These are phyloP conservation scores for Daucus carota DNA, from an alignment of 129 eudicot species.

Conservation along the genomic window DNA sequence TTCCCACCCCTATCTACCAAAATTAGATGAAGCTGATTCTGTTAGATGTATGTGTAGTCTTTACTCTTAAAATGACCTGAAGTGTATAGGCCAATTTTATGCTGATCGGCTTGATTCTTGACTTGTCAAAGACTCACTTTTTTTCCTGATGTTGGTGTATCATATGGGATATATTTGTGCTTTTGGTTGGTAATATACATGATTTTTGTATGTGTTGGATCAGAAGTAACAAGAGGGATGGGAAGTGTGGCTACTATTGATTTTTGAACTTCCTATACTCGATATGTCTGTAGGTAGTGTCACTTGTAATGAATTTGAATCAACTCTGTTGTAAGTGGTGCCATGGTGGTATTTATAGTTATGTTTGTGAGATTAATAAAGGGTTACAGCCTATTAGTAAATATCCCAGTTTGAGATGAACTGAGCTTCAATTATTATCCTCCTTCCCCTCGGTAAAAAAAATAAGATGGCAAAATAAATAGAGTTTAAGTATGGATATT, in stretches of 20 bases:
- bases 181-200: not conserved
- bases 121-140: no score
- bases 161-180: not conserved
- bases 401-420: not conserved
- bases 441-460: not conserved
- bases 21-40: no score
- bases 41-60: no score
- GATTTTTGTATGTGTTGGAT: not conserved
- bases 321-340: not conserved
- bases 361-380: not conserved
- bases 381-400: not conserved
- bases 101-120: no score
- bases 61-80: no score
- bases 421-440: not conserved
- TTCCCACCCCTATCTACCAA: no score
- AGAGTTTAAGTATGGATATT: not conserved
- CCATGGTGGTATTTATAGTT: not conserved
- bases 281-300: not conserved
- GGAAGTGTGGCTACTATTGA: not conserved
- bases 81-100: no score
- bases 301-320: not conserved
- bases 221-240: not conserved
- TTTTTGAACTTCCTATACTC: not conserved
- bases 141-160: not conserved
- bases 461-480: not conserved